These are phyloP conservation scores for Myxozyma mucilagina DNA, from an alignment of 805 yeast genomes.

Conservation along the genomic window DNA sequence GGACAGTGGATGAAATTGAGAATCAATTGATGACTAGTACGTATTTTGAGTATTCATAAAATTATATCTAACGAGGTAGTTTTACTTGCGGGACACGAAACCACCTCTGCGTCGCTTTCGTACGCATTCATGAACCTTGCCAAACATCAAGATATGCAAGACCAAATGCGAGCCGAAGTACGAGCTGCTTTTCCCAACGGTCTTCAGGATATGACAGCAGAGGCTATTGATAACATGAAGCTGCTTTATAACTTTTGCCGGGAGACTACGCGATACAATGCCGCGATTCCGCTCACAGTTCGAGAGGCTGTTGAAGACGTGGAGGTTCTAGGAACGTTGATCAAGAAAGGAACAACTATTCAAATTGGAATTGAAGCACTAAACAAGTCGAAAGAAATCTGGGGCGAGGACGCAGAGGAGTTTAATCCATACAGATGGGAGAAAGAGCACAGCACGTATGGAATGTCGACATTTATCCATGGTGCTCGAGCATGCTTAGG, in stretches of 20 bases:
- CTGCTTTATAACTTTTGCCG: conserved; percentile 21
- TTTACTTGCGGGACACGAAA: conserved; percentile 30
- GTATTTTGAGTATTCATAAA: not conserved
- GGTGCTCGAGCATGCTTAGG: conserved; percentile 29
- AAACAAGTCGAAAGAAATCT: conserved; percentile 14
- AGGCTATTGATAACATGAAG: conserved; percentile 12
- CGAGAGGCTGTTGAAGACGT: conserved; percentile 24
- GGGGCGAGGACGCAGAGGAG: conserved; percentile 27
- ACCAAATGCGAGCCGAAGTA: conserved; percentile 20
- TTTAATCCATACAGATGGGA: conserved; percentile 30
- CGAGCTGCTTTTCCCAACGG: conserved; percentile 25
- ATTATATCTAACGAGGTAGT: not conserved
- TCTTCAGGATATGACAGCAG: conserved; percentile 8
- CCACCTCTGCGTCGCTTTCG: conserved; percentile 24
- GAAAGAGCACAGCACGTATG: conserved; percentile 9
- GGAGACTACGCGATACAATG: conserved; percentile 15
- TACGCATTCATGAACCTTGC: conserved; percentile 16
- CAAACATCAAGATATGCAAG: conserved; percentile 17
- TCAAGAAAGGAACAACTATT: conserved; percentile 22
- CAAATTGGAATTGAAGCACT: conserved; percentile 9
- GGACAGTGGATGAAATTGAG: conserved; percentile 26
- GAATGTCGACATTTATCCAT: conserved; percentile 23
- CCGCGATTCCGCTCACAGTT: conserved; percentile 23
- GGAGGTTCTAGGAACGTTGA: conserved; percentile 1
- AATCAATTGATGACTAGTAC: conserved; percentile 25